These are phyloP conservation scores for Arthrobotrys entomopaga DNA, from an alignment of 2,329 filamentous ascomycete genomes.

Conservation along the genomic window DNA sequence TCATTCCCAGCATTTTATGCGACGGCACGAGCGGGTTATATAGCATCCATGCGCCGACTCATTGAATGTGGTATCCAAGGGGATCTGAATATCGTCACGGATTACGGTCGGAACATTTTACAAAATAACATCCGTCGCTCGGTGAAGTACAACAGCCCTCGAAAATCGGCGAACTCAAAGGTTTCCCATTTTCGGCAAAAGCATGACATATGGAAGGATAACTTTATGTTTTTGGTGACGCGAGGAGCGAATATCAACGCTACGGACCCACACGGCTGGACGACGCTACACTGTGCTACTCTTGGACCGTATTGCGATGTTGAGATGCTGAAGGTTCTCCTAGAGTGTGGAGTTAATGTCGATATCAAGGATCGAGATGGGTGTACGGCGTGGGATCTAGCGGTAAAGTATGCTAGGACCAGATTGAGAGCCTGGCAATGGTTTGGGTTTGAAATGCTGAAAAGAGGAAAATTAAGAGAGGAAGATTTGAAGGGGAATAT, in stretches of 20 bases:
- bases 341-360: constrained; percentile 25
- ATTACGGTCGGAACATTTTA: constrained; percentile 37
- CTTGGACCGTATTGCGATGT: constrained; percentile 47
- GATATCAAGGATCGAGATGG: constrained; percentile 29
- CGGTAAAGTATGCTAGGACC: constrained; percentile 22
- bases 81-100: constrained; percentile 38
- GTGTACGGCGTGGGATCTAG: constrained; percentile 37
- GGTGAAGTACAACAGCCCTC: constrained; percentile 43
- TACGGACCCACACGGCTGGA: constrained; percentile 33
- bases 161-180: constrained; percentile 45
- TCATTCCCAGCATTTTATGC: constrained; percentile 45
- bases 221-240: constrained; percentile 35
- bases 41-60: constrained; percentile 48
- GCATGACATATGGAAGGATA: constrained; percentile 36
- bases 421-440: constrained; percentile 41
- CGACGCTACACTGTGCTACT: constrained; percentile 43
- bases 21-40: constrained; percentile 41
- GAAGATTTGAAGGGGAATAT: constrained; percentile 34
- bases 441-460: constrained; percentile 48
- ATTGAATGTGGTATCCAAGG: constrained; percentile 34
- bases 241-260: constrained; percentile 43
- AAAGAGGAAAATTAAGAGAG: constrained; percentile 21
- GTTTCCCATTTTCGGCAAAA: constrained; percentile 47
- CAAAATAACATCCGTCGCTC: constrained; percentile 48
- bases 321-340: constrained; percentile 36